Base-by-base conservation (phyloP, 345 rosid genomes). In the Conringia planisiliqua region DNA sequence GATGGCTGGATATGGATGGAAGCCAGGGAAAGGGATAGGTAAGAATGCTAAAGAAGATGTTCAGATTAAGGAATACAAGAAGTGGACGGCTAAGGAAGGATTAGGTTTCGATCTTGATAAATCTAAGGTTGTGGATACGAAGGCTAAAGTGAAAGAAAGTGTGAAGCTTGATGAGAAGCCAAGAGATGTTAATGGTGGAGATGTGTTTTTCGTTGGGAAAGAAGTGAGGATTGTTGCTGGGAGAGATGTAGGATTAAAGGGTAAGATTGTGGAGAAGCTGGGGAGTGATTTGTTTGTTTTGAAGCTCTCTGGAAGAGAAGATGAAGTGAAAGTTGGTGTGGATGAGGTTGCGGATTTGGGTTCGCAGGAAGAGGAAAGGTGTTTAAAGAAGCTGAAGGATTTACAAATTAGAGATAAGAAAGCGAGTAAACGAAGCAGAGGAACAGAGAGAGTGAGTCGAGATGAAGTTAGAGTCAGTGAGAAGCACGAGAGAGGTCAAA, bases 1-100 rank as follows among this genome's bases (percentile, higher is more conserved):
- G 75, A 87, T 93, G 10, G 85, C 86, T 66, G 98, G 97, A 0
- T 91, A 88, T 47, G 96, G 98, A 0, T 91, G 97, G 97, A 68
- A 75, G 5, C 93, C 92, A 57, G 96, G 97, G 3, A 82, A 77
- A 30, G 97, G 97, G 5, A 84, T 95, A 46, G 99, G 99, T 46
- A 89, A 76, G 74, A 92, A 90, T 10, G 81, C 88, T 20, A 89
- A 87, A 76, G 90, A 82, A 9, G 94, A 94, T 79, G 90, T 92
- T 57, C 54, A 86, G 69, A 79, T 84, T 14, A 86, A 80, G 78
- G 84, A 89, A 60, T 84, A 83, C 62, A 80, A 79, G 26, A 88
- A 76, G 42, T 79, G 92, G 78, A 71, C 83, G 36, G 80, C 58
- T n/a, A 83, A 68, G 64, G 89, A 81, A 71, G 96, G 91, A 22